These are phyloP conservation scores for Hsuehochloa calcarea DNA, from an alignment of 176 grass and related monocot genomes.

Conservation along the genomic window DNA sequence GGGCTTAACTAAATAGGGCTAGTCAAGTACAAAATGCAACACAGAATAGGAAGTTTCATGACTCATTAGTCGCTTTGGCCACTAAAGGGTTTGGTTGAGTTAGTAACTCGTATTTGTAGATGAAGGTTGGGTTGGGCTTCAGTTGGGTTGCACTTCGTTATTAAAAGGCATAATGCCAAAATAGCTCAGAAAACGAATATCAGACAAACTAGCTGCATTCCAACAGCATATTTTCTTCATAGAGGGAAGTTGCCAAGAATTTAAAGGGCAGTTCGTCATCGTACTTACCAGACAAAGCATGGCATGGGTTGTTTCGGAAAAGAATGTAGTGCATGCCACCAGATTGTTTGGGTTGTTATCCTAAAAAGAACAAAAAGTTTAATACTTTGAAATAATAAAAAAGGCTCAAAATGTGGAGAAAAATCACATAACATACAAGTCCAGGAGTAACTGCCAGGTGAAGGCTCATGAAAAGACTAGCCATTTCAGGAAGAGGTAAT, in stretches of 20 bases:
- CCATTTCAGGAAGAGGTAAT: slow-evolving; percentile 80
- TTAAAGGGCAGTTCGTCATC: neutral
- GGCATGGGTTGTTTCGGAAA: slow-evolving; percentile 73
- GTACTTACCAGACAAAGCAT: slow-evolving; percentile 92
- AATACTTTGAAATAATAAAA: slow-evolving; percentile 27
- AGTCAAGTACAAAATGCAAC: neutral
- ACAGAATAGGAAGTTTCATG: neutral
- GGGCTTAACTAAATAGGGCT: neutral
- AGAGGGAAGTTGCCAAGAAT: slow-evolving; percentile 15
- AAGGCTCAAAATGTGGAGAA: neutral
- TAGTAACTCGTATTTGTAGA: slow-evolving; percentile 4
- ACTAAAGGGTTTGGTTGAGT: neutral
- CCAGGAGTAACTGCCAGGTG: slow-evolving; percentile 80
- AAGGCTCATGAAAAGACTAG: slow-evolving; percentile 74
- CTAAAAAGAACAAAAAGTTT: slow-evolving; percentile 45
- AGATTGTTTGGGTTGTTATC: slow-evolving; percentile 95
- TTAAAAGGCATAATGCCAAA: slow-evolving; percentile 1
- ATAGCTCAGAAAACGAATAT: neutral
- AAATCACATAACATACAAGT: slow-evolving; percentile 64
- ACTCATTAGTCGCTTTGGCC: neutral
- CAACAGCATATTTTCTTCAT: neutral
- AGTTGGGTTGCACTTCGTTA: neutral
- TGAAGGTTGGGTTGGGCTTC: neutral
- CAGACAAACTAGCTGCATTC: neutral
- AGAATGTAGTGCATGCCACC: slow-evolving; percentile 84